Percentiles rank a stretch among this genome's conserved stretches.
Conservation (phyloP, 2,329 filamentous ascomycete species). For the Cadophora luteo-olivacea region DNA sequence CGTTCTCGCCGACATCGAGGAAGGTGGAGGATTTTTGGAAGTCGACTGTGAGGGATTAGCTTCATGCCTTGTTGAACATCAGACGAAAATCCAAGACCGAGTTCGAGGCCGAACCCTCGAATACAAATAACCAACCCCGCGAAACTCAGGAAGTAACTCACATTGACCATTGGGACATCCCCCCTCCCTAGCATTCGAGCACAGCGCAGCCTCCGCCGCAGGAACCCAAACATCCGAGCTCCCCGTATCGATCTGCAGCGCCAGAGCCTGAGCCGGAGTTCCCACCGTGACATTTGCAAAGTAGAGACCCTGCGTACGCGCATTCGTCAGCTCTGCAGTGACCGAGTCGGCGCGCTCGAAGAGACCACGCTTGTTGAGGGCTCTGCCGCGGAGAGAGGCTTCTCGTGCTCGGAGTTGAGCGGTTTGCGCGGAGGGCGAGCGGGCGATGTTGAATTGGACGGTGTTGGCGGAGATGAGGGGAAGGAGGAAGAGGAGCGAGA, state of each 20-base stretch:
- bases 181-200: constrained; percentile 42
- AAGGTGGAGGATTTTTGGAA: constrained; percentile 56
- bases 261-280: constrained; percentile 61
- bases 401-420: constrained; percentile 36
- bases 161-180: constrained; percentile 55
- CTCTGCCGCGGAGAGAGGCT: constrained; percentile 22
- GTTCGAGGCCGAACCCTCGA: too few species aligned
- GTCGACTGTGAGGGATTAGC: constrained; percentile 50
- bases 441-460: constrained; percentile 37
- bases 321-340: constrained; percentile 49
- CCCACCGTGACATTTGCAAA: constrained; percentile 61
- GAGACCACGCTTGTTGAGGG: constrained; percentile 4
- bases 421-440: constrained; percentile 31
- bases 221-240: constrained; percentile 67
- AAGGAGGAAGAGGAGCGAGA: constrained; percentile 25
- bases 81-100: neutral
- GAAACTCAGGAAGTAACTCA: too few species aligned
- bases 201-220: constrained; percentile 44
- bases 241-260: constrained; percentile 66
- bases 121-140: too few species aligned
- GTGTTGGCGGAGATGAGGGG: constrained; percentile 28
- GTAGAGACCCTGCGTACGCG: constrained; percentile 57
- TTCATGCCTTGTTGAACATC: neutral
- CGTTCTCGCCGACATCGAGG: constrained; percentile 48
- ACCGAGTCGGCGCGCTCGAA: constrained; percentile 33